Base-by-base conservation (phyloP, 73 alveolate species). In the Urostyla sp. region DNA sequence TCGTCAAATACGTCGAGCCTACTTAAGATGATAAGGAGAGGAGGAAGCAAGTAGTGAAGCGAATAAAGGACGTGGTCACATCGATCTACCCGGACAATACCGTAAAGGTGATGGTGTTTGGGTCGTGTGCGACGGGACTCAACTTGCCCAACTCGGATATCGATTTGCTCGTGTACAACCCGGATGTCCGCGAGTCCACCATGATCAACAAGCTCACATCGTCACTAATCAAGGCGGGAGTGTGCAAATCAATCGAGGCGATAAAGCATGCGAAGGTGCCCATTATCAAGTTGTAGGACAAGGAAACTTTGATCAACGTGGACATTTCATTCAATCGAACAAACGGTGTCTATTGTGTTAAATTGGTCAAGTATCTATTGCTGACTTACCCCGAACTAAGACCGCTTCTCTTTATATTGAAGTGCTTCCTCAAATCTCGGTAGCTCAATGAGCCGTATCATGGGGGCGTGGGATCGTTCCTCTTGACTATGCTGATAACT, bases 401-500 rank as follows among this genome's bases (percentile, higher is more conserved):
- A 84, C 94, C 90, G 28, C 44, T 97, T 35, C 66, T 92, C 30
- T 53, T 92, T 60, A 92, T 95, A 15, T 48, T 95, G 43, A 97
- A 97, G 82, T 94, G 93, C 75, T 82, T 93, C 59, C 87, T 97
- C 31, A 95, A 94, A 59, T 90, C 93, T 56, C 80, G 98, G 60
- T 90, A 91, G 24, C 86, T 97, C 48, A 85, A 94, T 72, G 98
- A 95, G 77, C 90, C 98, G n/a, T 94, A 92, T 72, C 84, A 88
- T 55, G 99, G 99, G 31, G 99, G 99, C 0, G 90, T 97, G 59
- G 96, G 98, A 51, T 90, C 98, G 13, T 97, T 94, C 28, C 80
- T 92, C 21, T 90, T 95, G 31, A 89, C 94, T 76, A 57, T 91
- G 58, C 61, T 97, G 90, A 77, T 94, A 27, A 87, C 94, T 30